Percentiles rank a stretch among this genome's conserved stretches.
Conservation (phyloP, 139 green algal genomes). For the Chlamydomonas sp. region DNA sequence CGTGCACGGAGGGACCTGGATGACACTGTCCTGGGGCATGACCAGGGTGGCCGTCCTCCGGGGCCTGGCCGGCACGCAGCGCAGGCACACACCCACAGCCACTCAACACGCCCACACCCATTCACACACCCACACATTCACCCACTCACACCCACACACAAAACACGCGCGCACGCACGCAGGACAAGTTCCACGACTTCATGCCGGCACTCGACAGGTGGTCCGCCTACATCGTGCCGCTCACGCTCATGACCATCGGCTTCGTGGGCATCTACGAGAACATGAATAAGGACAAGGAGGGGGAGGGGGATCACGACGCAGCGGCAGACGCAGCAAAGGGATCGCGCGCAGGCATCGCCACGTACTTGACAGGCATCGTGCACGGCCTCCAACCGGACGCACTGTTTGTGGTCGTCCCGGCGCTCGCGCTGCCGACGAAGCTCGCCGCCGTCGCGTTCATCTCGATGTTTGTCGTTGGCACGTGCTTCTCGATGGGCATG, state of each 20-base stretch:
- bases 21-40: no score
- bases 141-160: conserved; percentile 9
- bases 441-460: conserved; percentile 81
- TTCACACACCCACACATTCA: background rate
- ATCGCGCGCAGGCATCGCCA: conserved; percentile 44
- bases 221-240: conserved; percentile 69
- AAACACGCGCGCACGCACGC: background rate
- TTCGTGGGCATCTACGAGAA: conserved; percentile 80
- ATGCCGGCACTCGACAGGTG: conserved; percentile 69
- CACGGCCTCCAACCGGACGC: conserved; percentile 96
- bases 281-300: background rate
- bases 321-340: no score
- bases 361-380: conserved; percentile 88
- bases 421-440: conserved; percentile 87
- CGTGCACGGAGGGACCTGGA: no score
- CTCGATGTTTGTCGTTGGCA: conserved; percentile 90
- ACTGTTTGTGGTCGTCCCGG: conserved; percentile 92
- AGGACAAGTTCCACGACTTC: conserved; percentile 64
- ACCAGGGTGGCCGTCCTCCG: no score
- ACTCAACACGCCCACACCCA: background rate
- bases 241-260: conserved; percentile 91
- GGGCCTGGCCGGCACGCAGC: no score
- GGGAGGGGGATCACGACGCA: background rate
- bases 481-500: conserved; percentile 86
- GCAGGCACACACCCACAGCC: no score